Conservation (phyloP, 805 yeast species). For the Yamadazyma paraphyllophila region DNA sequence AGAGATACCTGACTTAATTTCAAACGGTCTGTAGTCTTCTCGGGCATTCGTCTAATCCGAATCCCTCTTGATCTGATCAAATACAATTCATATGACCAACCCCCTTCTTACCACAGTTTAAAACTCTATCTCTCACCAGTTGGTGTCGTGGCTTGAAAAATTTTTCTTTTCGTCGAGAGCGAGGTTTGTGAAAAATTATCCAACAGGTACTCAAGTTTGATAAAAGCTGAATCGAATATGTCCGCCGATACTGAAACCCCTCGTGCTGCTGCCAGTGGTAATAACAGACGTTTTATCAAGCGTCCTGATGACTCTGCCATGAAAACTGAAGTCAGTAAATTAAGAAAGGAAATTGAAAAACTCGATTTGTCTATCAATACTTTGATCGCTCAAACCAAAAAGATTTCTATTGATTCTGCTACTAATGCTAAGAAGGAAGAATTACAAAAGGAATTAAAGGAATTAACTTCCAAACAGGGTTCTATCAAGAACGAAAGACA, state of each 20-base stretch:
- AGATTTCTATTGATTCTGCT: conserved; percentile 30
- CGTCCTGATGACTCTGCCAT: conserved; percentile 70
- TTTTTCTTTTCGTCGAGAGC: conserved; percentile 4
- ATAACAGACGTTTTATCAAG: conserved; percentile 56
- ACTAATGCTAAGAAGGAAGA: conserved; percentile 30
- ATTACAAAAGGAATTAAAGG: conserved; percentile 37
- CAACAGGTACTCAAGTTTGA: background rate
- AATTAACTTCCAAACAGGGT: conserved; percentile 45
- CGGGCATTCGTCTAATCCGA: background rate
- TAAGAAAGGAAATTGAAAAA: conserved; percentile 61
- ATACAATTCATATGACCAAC: no score
- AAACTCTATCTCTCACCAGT: no score
- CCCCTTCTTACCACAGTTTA: no score
- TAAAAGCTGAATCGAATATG: conserved; percentile 4
- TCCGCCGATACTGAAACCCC: conserved; percentile 8
- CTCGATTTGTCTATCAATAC: conserved; percentile 54
- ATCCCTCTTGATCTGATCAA: no score
- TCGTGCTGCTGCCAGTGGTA: conserved; percentile 15
- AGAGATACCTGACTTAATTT: background rate
- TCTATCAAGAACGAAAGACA: conserved; percentile 47
- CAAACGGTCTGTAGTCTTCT: background rate
- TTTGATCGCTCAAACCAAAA: conserved; percentile 53
- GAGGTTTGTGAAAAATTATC: conserved; percentile 5
- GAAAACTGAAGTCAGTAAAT: conserved; percentile 54
- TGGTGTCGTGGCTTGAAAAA: conserved; percentile 5